A percentile compares a stretch with the other conserved stretches of the same genome.
These are phyloP conservation scores for Xylaria curta DNA, from an alignment of 495 filamentous ascomycete genomes.

Conservation along the genomic window DNA sequence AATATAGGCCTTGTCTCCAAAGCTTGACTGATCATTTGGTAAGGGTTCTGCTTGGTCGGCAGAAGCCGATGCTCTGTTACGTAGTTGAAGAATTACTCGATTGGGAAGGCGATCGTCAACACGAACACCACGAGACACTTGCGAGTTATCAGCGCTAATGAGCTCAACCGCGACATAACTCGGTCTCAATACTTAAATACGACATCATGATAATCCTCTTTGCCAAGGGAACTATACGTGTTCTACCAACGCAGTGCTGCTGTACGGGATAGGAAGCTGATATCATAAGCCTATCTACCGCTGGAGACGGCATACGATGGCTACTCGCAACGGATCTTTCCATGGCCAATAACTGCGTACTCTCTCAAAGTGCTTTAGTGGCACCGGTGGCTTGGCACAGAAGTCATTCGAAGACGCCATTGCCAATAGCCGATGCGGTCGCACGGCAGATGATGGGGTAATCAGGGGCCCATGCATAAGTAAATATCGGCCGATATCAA, in stretches of 20 bases:
- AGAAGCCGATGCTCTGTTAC: constrained; percentile 6
- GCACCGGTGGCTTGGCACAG: constrained; percentile 14
- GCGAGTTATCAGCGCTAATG: background rate
- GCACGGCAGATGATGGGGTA: constrained; percentile 20
- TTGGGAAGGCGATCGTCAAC: constrained; percentile 23
- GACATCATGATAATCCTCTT: constrained; percentile 32
- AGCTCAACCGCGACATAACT: constrained; percentile 6
- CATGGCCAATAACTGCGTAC: constrained; percentile 13
- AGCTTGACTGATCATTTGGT: constrained; percentile 24
- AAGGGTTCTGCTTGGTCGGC: constrained; percentile 11
- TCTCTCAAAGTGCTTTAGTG: background rate
- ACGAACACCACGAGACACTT: constrained; percentile 16
- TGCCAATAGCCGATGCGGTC: constrained; percentile 19
- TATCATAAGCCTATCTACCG: constrained; percentile 18
- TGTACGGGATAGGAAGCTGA: constrained; percentile 32
- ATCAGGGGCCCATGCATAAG: constrained; percentile 1
- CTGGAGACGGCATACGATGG: constrained; percentile 3
- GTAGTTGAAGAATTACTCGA: constrained; percentile 13
- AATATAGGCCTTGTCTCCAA: constrained; percentile 1
- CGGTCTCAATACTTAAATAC: background rate
- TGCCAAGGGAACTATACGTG: constrained; percentile 26
- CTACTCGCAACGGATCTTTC: background rate
- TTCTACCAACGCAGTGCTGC: constrained; percentile 32
- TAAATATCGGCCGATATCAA: constrained; percentile 18
- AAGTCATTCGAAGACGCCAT: constrained; percentile 22